Evolutionary conservation across 83 land plant genomes (phyloP).

Genomic region (Thuja plicata): DNA sequence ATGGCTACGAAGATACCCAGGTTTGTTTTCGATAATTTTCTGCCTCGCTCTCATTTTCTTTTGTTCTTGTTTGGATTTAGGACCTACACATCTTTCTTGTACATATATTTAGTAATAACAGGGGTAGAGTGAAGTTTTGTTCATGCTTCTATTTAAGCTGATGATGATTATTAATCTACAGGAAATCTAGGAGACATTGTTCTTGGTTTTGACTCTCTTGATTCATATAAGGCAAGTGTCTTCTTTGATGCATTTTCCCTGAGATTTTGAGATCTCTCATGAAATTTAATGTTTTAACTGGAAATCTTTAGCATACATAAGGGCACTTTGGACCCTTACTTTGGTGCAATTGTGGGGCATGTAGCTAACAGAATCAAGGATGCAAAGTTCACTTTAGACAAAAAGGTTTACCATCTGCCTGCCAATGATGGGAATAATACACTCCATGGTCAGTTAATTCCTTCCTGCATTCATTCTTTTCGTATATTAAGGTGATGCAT

Average conservation of each 20-base stretch:
- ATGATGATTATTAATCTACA: constrained; percentile 23
- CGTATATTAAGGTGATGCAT: not conserved
- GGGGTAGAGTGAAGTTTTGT: too few relatives aligned
- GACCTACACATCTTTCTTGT: too few relatives aligned
- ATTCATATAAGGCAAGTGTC: constrained; percentile 55
- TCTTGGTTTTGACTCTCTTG: constrained; percentile 72
- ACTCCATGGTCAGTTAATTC: constrained; percentile 64
- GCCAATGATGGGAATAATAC: constrained; percentile 74
- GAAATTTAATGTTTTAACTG: not conserved
- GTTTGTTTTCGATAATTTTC: too few relatives aligned
- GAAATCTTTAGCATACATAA: constrained; percentile 26
- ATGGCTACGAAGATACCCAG: too few relatives aligned
- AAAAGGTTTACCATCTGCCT: constrained; percentile 38
- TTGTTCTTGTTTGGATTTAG: too few relatives aligned
- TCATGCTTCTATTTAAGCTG: not conserved
- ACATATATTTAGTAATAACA: too few relatives aligned
- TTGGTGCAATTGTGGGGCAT: constrained; percentile 84
- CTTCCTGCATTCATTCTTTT: constrained; percentile 1
- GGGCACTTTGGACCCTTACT: constrained; percentile 37
- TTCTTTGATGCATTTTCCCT: not conserved
- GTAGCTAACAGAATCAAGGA: constrained; percentile 86
- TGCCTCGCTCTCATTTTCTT: too few relatives aligned
- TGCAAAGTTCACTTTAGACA: constrained; percentile 60
- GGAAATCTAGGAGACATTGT: constrained; percentile 75
- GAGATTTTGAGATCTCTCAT: not conserved